Base-by-base conservation (phyloP, 2,329 filamentous ascomycete genomes). In the Exophiala calicioides region DNA sequence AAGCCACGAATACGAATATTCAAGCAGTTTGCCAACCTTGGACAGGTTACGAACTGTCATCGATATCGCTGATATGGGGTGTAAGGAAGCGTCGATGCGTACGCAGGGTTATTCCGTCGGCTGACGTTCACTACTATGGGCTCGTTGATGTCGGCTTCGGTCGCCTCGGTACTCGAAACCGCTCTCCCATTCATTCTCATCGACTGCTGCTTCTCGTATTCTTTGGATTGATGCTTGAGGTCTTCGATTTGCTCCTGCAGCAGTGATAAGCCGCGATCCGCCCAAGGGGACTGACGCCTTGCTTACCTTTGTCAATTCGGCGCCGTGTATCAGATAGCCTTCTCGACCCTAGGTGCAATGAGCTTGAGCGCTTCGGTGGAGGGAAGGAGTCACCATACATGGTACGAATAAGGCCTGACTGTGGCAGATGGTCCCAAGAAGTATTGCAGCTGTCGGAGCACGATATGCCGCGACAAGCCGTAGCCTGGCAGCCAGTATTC, bases 401-500 rank as follows among this genome's bases (percentile, higher is more conserved):
- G 71, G 50, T 73, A 73, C 40, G 65, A 70, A 55, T 70, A 75
- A 29, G 72, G 72, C 48, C 72, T 63, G 26, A 69, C 71, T 6
- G 69, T 69, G 44, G 72, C 70, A 45, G 66, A 66, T 30, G 72
- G 72, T 8, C 72, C 72, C 19, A 75, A 66, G 50, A 73, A 73
- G 52, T 69, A 74, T 47, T 74, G 71, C 37, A 75, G 71, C 36
- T 74, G 69, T 31, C 69, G 68, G 35, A 75, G 62, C 33, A 75
- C 70, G 44, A 75, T 68, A 47, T 74, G 71, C 30, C 72, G 67
- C 32, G 71, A 74, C n/a, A 75, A 67, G 12, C 67, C 66, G 50
- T 70, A 74, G 36, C 72, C 72, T 23, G 72, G 71, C 32, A 75
- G 63, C 66, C 72, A 75, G 57, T 75, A 75, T 55, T 73, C 67